Evolutionary conservation across 768 basidiomycete genomes (phyloP), one percentile per base, ranked within the genome.

Genomic region (Serendipita indica): DNA sequence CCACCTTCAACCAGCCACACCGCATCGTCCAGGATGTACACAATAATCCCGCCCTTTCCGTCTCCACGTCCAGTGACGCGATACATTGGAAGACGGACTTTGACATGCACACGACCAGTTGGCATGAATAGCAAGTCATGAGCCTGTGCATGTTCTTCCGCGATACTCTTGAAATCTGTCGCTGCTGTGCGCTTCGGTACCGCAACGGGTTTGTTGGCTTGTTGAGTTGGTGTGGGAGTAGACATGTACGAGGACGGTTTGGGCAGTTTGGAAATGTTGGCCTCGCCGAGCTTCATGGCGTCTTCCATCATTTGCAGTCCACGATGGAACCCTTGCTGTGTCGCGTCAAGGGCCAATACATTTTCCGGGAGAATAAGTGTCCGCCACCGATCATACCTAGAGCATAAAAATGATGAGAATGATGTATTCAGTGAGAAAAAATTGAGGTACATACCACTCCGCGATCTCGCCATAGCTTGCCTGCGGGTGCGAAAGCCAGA

Each of bases 251-350:
- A 62, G 57, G 73, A 74, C 27, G 71, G 67, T 57, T 60, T 62
- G 30, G 52, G 27, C 33, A 20, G 63, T 67, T 49, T 54, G 61
- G 12, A 10, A 12, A 10, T 14, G 10, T 46, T 10, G 14, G 45
- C 10, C 14, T 16, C 16, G 25, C 12, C 91, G 27, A 98, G 75
- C 61, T 87, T 84, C 67, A 93, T 83, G 22, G 94, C 94, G 63
- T 84, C 82, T 67, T 96, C 88, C 91, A 99, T 96, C 62, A 98
- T 69, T 68, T 97, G 87, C 60, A 97, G 69, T 0, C 90, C 96
- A 52, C 82, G 78, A 41, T 83, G 88, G 67, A 98, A 96, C 14
- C 92, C 94, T 43, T 78, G 76, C 57, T 77, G 73, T 25, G 97
- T 77, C 4, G 81, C 82, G 10, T 77, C 71, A 64, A 87, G 72